Base-by-base conservation (phyloP, 805 yeast species). In the Kuraishia ogatae region DNA sequence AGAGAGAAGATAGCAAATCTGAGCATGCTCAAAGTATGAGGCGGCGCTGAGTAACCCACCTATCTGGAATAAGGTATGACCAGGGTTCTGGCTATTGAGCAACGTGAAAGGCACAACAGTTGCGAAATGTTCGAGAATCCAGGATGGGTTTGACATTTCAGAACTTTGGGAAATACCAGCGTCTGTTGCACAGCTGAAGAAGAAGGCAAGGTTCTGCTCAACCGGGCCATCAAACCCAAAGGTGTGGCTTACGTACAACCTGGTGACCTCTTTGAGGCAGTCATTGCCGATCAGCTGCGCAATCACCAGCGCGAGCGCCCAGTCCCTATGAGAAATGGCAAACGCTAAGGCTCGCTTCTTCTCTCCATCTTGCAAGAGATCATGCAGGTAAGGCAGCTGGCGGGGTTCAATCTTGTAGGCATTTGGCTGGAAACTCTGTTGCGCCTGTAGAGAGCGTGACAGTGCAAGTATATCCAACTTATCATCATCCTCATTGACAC, bases 291-390 rank as follows among this genome's bases (percentile, higher is more conserved):
- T 71, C 19, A 89, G 67, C 57, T 84, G 79, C 1, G 96, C 84
- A 52, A 92, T 72, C 29, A 90, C 66, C 54, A 93, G 69, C 0
- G 97, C 87, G 67, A 91, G 74, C 0, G 93, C 83, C 86, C 89
- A 92, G 60, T 89, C 88, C 10, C 82, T 79, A 54, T 81, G 79
- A 1, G 78, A 73, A 20, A 91, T 66, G 1, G 94, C 84, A 54
- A 75, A 71, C 23, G 77, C 73, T 51, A 91, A 68, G 0, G 97
- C 97, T 4, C 75, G 78, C 15, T 79, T 81, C 23, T 83, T 79
- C 55, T 84, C 76, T 1, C 97, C 97, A 4, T 71, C 68, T 59
- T 82, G 84, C 47, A 83, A 71, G 49, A 74, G 65, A 59, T 67
- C 58, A 62, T 68, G 62, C 57, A 74, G 57, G 48, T 64, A 61